Evolutionary conservation across 257 asterid species (phyloP), one percentile per base, ranked within the genome.

Genomic region (Solanum arcanum): DNA sequence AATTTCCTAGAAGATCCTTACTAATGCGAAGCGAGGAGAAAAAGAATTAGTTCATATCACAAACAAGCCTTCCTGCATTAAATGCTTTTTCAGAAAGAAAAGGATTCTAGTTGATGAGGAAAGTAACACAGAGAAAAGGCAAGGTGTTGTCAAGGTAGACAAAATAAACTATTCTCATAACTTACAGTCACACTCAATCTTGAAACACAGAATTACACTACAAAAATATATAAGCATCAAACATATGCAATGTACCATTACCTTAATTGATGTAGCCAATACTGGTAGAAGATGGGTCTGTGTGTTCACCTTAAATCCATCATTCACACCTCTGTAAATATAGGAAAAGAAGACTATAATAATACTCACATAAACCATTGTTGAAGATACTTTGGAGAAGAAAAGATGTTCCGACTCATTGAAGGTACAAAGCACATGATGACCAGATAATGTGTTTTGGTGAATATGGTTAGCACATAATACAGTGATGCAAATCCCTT

Each of bases 261-360:
- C 98, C 99, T 95, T 97, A 77, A 97, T 88, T n/a, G 95, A 88
- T 84, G 99, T 94, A 85, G 99, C 99, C 92, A 97, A 90, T 29
- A 97, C 94, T 20, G 99, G 99, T 88, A 94, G 92, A 89, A 97
- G 97, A 90, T 97, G 98, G 89, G 56, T 91, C 76, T 97, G 98
- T 13, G 93, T 92, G 91, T 97, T 97, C 89, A 92, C 91, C 94
- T 95, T 97, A 92, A 97, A 97, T 77, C 96, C 99, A 82, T 97
- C 99, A 86, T 94, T 94, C 80, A 95, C 97, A 41, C 90, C 96
- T 93, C 99, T 97, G 90, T 86, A 87, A 88, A 88, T 89, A 87
- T 87, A 89, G 85, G 88, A 86, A 88, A 44, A 44, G 62, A 14
- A 60, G 25, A 49, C 64, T 31, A 73, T 5, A 59, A 76, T 82